Base-by-base conservation (phyloP, 108 stramenopile genomes). In the Conticribra guillardii region DNA sequence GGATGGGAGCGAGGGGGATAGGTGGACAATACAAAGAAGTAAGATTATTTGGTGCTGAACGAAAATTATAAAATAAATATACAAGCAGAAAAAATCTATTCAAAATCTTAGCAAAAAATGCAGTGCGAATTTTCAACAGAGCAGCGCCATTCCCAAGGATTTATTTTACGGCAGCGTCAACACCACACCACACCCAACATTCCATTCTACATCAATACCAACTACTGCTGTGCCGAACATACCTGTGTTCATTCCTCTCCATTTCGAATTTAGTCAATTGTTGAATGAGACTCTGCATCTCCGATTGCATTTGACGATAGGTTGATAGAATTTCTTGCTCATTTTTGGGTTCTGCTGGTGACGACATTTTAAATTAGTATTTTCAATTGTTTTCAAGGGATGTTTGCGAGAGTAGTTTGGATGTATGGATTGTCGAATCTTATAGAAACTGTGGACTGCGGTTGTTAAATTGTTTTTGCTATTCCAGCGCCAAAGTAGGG, bases 191-290 rank as follows among this genome's bases (percentile, higher is more conserved):
- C 45, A 22, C 1, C 0, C 41, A 18, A 21, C 27, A 56, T 19
- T n/a, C 7, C 53, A 24, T n/a, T n/a, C n/a, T 21, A 33, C 26
- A 17, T 18, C n/a, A 15, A 31, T 28, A 18, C 5, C 28, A 52
- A 54, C 19, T 29, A 27, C 23, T 26, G n/a, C 0, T 4, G 14
- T 41, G 8, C 32, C 27, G 19, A 0, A 50, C 82, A 17, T 45
- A 80, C 73, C 59, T 44, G 50, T 83, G 82, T 34, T 80, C 79
- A 55, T 81, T 80, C 50, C 79, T 56, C 74, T 79, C 76, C 65
- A 82, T 70, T 28, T 87, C 85, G 70, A 85, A 57, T 73, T 87
- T 86, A 9, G 84, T 85, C 47, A 85, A 46, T 47, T 86, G 69
- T 52, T 85, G 83, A 44, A 86, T 70, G 34, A 86, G 79, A 46